phyloP scores from a whole-genome alignment of 2,329 filamentous ascomycete genomes.

The Gliomastix tumulicola region DNA sequence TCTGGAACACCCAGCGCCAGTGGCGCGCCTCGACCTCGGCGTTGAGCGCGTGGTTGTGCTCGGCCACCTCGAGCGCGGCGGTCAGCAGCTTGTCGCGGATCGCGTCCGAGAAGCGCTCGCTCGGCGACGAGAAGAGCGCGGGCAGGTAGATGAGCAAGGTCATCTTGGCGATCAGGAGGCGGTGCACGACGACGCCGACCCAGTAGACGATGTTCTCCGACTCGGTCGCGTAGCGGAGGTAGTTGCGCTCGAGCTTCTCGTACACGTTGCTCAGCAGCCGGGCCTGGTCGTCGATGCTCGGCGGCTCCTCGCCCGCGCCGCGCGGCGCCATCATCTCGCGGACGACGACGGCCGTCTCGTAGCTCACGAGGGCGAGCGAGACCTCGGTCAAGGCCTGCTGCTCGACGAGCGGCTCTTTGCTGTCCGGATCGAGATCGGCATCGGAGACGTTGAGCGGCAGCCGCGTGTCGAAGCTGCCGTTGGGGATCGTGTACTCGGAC shows the following conservation, averaged over 20 bases:
- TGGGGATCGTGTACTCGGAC: conserved; percentile 37
- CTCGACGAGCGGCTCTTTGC: conserved; percentile 32
- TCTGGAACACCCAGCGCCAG: conserved; percentile 54
- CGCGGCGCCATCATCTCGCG: conserved; percentile 25
- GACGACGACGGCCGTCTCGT: conserved; percentile 24
- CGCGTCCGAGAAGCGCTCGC: conserved; percentile 25
- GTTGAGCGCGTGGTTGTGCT: conserved; percentile 48
- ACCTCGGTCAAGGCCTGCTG: conserved; percentile 48
- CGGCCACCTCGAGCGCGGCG: conserved; percentile 46
- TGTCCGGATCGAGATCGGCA: conserved; percentile 25
- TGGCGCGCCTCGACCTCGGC: conserved; percentile 37
- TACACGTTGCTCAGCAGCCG: conserved; percentile 37
- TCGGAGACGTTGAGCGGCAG: conserved; percentile 38
- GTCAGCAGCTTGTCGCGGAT: conserved; percentile 37
- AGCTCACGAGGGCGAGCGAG: conserved; percentile 28
- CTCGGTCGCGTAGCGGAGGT: conserved; percentile 28
- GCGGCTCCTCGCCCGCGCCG: conserved; percentile 14
- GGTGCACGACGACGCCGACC: conserved; percentile 25
- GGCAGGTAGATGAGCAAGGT: conserved; percentile 48
- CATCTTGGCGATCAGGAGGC: conserved; percentile 47
- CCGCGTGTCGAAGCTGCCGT: conserved; percentile 41
- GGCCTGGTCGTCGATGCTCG: conserved; percentile 30
- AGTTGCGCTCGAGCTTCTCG: conserved; percentile 30
- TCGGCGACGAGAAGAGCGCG: conserved; percentile 32
- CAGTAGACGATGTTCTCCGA: conserved; percentile 24